Evolutionary conservation across 2,329 filamentous ascomycete species (phyloP), one percentile per base, ranked within the genome.

Genomic region (Hysterium pulicare): DNA sequence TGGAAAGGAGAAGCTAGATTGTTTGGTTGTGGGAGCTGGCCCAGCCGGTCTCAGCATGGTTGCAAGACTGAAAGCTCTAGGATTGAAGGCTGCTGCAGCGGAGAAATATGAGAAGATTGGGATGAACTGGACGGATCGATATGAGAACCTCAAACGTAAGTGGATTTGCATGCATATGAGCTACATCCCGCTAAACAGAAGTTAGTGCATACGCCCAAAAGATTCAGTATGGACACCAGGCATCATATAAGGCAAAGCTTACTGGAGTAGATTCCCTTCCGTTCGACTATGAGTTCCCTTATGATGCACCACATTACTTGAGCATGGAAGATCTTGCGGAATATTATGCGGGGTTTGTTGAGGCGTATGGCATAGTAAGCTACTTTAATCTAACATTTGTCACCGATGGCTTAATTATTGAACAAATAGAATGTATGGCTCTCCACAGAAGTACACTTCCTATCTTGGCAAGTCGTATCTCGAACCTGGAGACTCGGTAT

Each of bases 61-160:
- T 16, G 70, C 63, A 17, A 57, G 69, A 9, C 46, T 70, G 6
- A 52, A 66, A 44, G 62, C 67, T 1, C 45, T 72, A 9, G 62
- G 63, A 0, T 40, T 70, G 2, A 55, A 53, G 1, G 66, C 66
- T 34, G 49, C 72, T 8, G 49, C 71, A 3, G 49, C 72, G 17
- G 70, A 72, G 31, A 59, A 62, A 20, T 61, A 62, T 19, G 44
- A 44, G 4, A 36, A 53, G 1, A 53, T 71, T 5, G 69, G 70
- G 2, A 61, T 68, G 32, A 67, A 63, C 24, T 73, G 70, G 70
- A 55, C 50, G 1, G 47, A 59, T 26, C 55, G 69, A 38, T 72
- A 72, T 44, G 63, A 70, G 22, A 68, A 63, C 3, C 51, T 63
- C 15, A 61, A 60, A 28, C 54, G 13, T 28, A 28, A 28, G 24